Base-by-base conservation (phyloP, 257 asterid genomes). In the Solanum medicagineum region DNA sequence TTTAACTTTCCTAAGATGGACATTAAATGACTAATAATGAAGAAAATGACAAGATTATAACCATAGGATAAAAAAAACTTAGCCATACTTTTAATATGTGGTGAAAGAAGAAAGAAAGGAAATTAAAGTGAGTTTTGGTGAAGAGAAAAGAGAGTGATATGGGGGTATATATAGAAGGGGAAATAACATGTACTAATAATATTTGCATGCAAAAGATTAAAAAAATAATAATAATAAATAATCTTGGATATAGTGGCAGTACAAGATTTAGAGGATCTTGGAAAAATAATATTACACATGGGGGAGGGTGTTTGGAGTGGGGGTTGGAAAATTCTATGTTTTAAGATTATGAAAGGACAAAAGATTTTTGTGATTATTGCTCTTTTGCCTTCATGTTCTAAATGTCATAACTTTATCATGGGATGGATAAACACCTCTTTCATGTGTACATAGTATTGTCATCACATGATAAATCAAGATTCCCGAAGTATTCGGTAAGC, bases 31-130 rank as follows among this genome's bases (percentile, higher is more conserved):
- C 81, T 87, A 20, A 88, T 13, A 3, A 88, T 85, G 85, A 85
- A 32, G 26, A 90, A 32, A 9, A 84, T 1, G 17, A 83, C 65
- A 85, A 86, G 20, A 51, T 62, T 84, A 32, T 86, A n/a, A 51
- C 86, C 73, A 68, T 69, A 8, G 29, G 85, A 81, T 66, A 66
- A 29, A 56, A 57, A 57, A 57, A 89, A 65, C 71, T 81, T 77
- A 42, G 92, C 54, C 97, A 93, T 92, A 55, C 63, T 68, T 3
- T 10, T 29, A 19, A 16, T 15, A 40, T 20, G 24, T 29, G 42
- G 26, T 36, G 84, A 24, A 51, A n/a, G 86, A 89, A 85, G 56
- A 79, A 85, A 45, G 62, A 11, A 11, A 85, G 90, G 88, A 85
- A 87, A 65, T 12, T 5, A 24, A 49, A n/a, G 20, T 17, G 81